Evolutionary conservation across 2,329 filamentous ascomycete species (phyloP).

Genomic region (Colletotrichum falcatum): DNA sequence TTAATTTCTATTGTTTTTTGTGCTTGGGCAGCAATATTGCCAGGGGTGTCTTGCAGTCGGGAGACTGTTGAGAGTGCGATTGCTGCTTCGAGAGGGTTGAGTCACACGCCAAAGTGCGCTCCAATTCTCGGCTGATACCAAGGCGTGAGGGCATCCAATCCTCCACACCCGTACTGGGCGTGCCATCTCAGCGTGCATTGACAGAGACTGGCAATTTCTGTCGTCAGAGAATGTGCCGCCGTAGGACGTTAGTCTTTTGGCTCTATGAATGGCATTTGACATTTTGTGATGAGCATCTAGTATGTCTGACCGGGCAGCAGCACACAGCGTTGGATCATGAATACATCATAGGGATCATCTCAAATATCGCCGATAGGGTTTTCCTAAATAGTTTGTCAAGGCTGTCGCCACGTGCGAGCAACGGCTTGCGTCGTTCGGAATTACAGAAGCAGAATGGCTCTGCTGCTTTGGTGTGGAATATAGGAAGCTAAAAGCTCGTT

Average conservation of each 20-base stretch:
- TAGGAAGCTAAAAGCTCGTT: too few relatives aligned
- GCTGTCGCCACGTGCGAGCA: not conserved
- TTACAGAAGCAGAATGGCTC: not conserved
- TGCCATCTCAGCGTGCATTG: not conserved
- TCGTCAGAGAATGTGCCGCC: not conserved
- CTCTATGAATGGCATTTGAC: too few relatives aligned
- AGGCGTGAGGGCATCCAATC: not conserved
- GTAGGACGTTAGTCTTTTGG: too few relatives aligned
- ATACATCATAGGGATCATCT: not conserved
- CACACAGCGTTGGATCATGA: not conserved
- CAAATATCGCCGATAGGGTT: not conserved
- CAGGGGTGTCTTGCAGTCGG: not conserved
- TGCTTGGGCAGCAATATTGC: slow-evolving; percentile 12
- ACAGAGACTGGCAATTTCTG: not conserved
- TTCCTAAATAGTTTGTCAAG: not conserved
- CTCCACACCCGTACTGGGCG: not conserved
- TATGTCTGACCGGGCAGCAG: not conserved
- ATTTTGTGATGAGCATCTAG: not conserved
- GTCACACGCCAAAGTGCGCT: not conserved
- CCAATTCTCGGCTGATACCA: not conserved
- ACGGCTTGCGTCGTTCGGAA: not conserved
- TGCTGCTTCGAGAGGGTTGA: not conserved
- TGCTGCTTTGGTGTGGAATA: not conserved
- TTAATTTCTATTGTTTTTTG: too few relatives aligned
- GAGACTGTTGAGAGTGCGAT: not conserved